A percentile compares a stretch with the other conserved stretches of the same genome.
These are phyloP conservation scores for Cladophialophora immunda DNA, from an alignment of 2,329 filamentous ascomycete species.

Conservation along the genomic window DNA sequence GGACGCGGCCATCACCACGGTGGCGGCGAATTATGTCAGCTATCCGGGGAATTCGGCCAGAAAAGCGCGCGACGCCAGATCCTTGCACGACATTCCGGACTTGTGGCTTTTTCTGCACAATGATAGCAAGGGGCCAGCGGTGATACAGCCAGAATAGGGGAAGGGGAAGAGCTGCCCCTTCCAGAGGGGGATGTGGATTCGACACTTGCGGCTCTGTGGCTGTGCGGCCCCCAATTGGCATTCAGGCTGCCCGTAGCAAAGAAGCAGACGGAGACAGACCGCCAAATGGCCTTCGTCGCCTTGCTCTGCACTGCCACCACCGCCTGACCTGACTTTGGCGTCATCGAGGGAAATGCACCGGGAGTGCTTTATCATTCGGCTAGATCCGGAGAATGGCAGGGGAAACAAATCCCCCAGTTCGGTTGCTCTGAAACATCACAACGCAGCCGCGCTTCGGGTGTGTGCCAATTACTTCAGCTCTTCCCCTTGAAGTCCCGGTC, in stretches of 20 bases:
- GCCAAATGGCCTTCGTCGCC: not conserved
- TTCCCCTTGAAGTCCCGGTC: not conserved
- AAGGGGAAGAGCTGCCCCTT: slow-evolving; percentile 12
- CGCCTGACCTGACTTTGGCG: slow-evolving; percentile 6
- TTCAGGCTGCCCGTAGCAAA: not conserved
- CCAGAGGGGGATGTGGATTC: not conserved
- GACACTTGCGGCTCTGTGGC: slow-evolving; percentile 11
- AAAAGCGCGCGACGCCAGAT: not conserved
- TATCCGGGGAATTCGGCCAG: slow-evolving; percentile 16
- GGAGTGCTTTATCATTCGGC: not conserved
- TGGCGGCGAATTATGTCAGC: slow-evolving; percentile 35
- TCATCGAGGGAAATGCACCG: not conserved
- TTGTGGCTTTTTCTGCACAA: not conserved
- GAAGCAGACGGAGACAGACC: not conserved
- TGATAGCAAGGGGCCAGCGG: not conserved
- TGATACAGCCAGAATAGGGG: not conserved
- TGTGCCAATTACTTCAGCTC: not conserved
- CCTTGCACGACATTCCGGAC: not conserved
- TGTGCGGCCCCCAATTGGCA: slow-evolving; percentile 19
- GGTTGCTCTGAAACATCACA: not conserved
- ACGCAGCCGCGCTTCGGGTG: not conserved
- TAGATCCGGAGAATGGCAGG: slow-evolving; percentile 2
- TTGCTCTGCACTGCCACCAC: slow-evolving; percentile 1
- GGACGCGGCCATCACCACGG: slow-evolving; percentile 11
- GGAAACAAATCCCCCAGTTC: not conserved